These are phyloP conservation scores for Magnaporthales sp. DNA, from an alignment of 2,329 filamentous ascomycete species.

Conservation along the genomic window DNA sequence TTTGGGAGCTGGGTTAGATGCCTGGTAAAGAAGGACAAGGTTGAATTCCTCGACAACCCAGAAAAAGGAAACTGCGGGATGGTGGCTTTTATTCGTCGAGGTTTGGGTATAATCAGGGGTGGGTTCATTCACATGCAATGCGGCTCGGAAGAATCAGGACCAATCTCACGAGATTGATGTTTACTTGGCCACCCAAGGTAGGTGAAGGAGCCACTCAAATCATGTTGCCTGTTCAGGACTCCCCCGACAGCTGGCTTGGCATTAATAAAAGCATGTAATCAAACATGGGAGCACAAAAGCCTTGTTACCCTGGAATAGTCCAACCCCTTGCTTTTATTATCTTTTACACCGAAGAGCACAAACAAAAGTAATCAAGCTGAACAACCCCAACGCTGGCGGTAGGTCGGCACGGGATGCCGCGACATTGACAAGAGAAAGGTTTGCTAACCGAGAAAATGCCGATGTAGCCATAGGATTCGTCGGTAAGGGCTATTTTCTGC, in stretches of 20 bases:
- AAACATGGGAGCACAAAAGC: not conserved
- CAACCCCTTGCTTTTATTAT: not conserved
- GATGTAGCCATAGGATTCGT: not conserved
- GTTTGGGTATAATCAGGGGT: not conserved
- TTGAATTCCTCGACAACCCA: not conserved
- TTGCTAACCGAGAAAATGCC: not conserved
- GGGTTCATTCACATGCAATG: not conserved
- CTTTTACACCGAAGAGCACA: not conserved
- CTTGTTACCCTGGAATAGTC: not conserved
- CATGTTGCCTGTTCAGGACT: not conserved
- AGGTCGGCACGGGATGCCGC: not conserved
- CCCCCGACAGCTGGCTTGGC: not conserved
- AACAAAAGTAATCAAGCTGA: too few relatives aligned
- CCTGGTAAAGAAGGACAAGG: not conserved
- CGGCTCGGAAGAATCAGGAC: not conserved
- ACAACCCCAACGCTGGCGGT: too few relatives aligned
- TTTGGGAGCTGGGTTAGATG: not conserved
- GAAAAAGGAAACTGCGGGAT: not conserved
- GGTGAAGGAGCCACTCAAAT: not conserved
- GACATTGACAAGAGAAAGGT: not conserved
- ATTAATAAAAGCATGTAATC: too few relatives aligned
- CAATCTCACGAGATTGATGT: not conserved
- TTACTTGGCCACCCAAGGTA: not conserved
- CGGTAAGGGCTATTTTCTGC: not conserved
- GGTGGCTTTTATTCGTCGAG: not conserved